phyloP scores from a whole-genome alignment of 2,329 filamentous ascomycete species.

The Sphaceloma murrayae region DNA sequence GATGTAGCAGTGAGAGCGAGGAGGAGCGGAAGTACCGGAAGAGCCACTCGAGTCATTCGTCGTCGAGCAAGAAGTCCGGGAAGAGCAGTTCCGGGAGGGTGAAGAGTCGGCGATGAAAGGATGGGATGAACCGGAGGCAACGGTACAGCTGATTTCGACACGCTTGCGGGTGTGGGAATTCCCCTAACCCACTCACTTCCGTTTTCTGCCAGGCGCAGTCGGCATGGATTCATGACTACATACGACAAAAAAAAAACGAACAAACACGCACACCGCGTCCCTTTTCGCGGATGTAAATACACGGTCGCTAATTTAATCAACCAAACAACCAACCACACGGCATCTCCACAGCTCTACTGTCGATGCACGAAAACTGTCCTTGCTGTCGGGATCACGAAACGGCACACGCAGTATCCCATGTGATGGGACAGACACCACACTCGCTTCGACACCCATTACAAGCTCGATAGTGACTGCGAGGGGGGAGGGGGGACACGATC shows the following conservation, averaged over 20 bases:
- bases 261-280: background rate
- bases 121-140: background rate
- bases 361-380: background rate
- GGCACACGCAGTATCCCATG: no score
- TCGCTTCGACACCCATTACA: no score
- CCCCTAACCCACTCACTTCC: background rate
- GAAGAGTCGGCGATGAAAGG: background rate
- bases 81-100: background rate
- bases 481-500: no score
- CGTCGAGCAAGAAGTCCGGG: background rate
- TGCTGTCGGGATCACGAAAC: background rate
- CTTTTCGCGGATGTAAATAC: conserved; percentile 5
- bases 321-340: background rate
- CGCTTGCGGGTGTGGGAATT: background rate
- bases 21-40: conserved; percentile 38
- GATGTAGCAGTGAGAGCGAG: conserved; percentile 53
- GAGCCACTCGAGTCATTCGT: no score
- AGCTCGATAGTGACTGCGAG: no score
- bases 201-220: conserved; percentile 6
- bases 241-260: background rate
- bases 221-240: no score
- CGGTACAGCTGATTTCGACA: background rate
- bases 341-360: background rate
- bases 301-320: conserved; percentile 14
- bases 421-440: no score